Base-by-base conservation (phyloP, 1,284 basidiomycete genomes). In the Naganishia sp. region DNA sequence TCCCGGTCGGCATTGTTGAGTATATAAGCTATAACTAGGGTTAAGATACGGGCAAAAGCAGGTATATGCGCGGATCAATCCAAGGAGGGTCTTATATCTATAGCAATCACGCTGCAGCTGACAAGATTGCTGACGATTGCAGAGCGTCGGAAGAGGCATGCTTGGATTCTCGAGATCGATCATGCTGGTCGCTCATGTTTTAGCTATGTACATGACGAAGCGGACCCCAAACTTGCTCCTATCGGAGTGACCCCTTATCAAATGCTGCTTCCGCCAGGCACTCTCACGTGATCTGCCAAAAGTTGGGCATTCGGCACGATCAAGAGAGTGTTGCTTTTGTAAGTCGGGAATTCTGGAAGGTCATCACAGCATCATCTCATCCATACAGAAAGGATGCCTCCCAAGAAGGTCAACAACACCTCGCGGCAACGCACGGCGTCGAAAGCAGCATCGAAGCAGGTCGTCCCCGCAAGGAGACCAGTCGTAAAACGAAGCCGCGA, bases 401-500 rank as follows among this genome's bases (percentile, higher is more conserved):
- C 35, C 6, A 61, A 61, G 28, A 61, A 50, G 35, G 18, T 39
- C 35, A 39, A 51, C 17, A 49, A 21, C 35, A 17, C 32, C 23
- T 46, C 47, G 13, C 10, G 49, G 23, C n/a, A 25, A 50, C 15
- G 35, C 10, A 13, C 35, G 35, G 35, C 43, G 43, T 23, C 28
- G n/a, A 6, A 43, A 25, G 42, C 56, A n/a, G 56, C 25, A 1
- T 35, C 56, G 4, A 50, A 50, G 23, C 42, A 43, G 17, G 21
- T 47, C 10, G 47, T 32, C 3, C 17, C 57, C 32, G 23, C 41
- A 17, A 32, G 31, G 31, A 60, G 39, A 60, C 2, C 31, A 11
- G 47, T 50, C n/a, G 47, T 47, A 5, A 41, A 61, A 17, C 58
- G 58, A 61, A 61, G 58, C 32, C 58, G 58, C 13, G 58, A 61